These are phyloP conservation scores for Eucalyptus regnans DNA, from an alignment of 345 rosid species.

Conservation along the genomic window DNA sequence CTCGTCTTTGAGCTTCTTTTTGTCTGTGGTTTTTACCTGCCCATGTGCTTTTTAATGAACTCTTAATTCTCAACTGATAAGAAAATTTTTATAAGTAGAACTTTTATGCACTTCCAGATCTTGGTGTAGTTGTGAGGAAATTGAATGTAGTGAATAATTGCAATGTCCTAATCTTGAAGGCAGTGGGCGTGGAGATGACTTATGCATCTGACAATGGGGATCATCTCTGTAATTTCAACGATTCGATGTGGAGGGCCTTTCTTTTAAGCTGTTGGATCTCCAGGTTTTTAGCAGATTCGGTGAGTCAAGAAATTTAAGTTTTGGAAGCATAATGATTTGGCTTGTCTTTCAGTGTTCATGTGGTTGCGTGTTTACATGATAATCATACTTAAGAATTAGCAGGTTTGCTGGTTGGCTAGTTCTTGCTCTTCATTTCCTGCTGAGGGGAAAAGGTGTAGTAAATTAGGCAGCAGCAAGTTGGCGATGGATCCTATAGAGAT, in stretches of 20 bases:
- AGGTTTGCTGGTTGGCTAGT: constrained; percentile 14
- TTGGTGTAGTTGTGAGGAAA: neutral
- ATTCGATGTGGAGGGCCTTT: constrained; percentile 11
- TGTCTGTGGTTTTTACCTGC: neutral
- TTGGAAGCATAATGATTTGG: neutral
- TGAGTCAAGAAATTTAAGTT: neutral
- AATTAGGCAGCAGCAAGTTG: constrained; percentile 12
- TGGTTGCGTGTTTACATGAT: neutral
- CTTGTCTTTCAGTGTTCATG: neutral
- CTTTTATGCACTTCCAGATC: neutral
- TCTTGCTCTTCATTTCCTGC: neutral
- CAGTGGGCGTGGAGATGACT: neutral
- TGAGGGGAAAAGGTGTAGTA: neutral
- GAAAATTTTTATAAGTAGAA: neutral
- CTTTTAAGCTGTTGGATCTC: constrained; percentile 6
- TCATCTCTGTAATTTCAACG: neutral
- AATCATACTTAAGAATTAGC: neutral
- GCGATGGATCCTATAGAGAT: constrained; percentile 41
- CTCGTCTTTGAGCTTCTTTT: neutral
- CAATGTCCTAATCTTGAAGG: neutral
- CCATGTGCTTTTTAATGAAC: neutral
- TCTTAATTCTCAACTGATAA: neutral
- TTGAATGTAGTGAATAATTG: neutral
- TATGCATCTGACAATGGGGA: constrained; percentile 1
- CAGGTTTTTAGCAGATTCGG: constrained; percentile 1